Percentiles rank a stretch among this genome's conserved stretches.
Conservation (phyloP, 768 basidiomycete species). For the Phaeotremella skinneri region DNA sequence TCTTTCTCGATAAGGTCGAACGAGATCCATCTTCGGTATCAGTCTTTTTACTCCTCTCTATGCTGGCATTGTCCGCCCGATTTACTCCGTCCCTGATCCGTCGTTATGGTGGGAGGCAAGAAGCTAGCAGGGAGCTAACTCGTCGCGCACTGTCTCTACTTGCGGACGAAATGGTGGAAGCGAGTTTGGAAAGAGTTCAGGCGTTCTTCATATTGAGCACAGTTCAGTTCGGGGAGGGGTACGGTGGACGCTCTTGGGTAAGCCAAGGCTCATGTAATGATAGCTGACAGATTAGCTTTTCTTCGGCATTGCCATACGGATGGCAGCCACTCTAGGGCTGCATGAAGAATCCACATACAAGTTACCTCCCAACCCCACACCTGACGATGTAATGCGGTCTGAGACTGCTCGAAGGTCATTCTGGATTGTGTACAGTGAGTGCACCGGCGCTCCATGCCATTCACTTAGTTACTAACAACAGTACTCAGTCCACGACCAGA, state of each 20-base stretch:
- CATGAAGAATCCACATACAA: conserved; percentile 4
- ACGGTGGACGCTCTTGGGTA: conserved; percentile 16
- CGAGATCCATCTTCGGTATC: conserved; percentile 3
- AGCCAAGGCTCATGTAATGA: not conserved
- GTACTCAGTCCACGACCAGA: conserved; percentile 8
- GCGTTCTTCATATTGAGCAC: conserved; percentile 12
- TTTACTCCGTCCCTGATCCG: conserved; percentile 12
- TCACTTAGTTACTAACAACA: too few species aligned
- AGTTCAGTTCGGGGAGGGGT: conserved; percentile 15
- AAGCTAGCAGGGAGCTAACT: conserved; percentile 8
- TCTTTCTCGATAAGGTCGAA: conserved; percentile 9
- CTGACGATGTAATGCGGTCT: conserved; percentile 5
- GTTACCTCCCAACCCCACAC: not conserved
- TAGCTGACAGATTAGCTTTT: conserved; percentile 2
- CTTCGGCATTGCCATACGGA: conserved; percentile 5
- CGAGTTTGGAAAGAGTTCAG: conserved; percentile 16
- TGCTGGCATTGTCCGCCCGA: conserved; percentile 11
- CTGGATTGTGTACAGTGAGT: conserved; percentile 11
- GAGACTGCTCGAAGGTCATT: conserved; percentile 6
- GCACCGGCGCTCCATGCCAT: not conserved
- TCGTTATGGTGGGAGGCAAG: conserved; percentile 10
- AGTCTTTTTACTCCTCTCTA: conserved; percentile 3
- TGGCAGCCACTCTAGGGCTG: conserved; percentile 8
- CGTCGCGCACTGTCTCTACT: conserved; percentile 12
- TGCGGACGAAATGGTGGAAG: conserved; percentile 13